A percentile compares a stretch with the other conserved stretches of the same genome.
Conservation (phyloP, 257 asterid genomes). For the Forsythia viridissima region DNA sequence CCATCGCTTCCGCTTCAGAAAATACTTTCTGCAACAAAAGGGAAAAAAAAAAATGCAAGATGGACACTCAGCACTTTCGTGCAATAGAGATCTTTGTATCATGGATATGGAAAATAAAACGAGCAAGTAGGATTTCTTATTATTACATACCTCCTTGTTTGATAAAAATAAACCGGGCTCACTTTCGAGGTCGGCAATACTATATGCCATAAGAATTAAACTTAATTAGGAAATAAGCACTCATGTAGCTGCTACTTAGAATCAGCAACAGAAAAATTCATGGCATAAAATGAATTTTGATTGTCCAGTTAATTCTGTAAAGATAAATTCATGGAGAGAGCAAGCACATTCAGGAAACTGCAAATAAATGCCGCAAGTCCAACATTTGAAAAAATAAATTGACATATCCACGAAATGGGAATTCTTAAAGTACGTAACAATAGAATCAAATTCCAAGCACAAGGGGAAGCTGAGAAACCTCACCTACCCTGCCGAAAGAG, state of each 20-base stretch:
- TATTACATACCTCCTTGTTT: slow-evolving; percentile 64
- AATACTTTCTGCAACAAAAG: slow-evolving; percentile 63
- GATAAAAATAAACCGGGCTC: slow-evolving; percentile 84
- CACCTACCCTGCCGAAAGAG: not conserved
- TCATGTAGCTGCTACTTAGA: slow-evolving; percentile 5
- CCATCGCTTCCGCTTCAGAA: slow-evolving; percentile 85
- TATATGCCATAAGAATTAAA: slow-evolving; percentile 39
- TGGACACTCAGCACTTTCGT: not conserved
- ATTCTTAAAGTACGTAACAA: not conserved
- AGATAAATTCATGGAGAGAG: not conserved
- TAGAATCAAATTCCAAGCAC: not conserved
- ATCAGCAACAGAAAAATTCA: slow-evolving; percentile 1
- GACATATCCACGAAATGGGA: not conserved
- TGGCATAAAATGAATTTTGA: not conserved
- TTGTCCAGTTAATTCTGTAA: not conserved
- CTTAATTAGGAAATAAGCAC: slow-evolving; percentile 6
- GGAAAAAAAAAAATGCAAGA: not conserved
- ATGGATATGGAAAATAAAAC: not conserved
- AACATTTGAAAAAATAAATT: not conserved
- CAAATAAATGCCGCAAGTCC: not conserved
- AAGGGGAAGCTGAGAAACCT: not conserved
- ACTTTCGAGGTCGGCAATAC: slow-evolving; percentile 88
- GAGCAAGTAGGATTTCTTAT: not conserved
- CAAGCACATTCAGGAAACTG: not conserved
- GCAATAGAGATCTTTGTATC: not conserved